These are phyloP conservation scores for Pleurotus citrinopileatus DNA, from an alignment of 768 basidiomycete genomes.

Conservation along the genomic window DNA sequence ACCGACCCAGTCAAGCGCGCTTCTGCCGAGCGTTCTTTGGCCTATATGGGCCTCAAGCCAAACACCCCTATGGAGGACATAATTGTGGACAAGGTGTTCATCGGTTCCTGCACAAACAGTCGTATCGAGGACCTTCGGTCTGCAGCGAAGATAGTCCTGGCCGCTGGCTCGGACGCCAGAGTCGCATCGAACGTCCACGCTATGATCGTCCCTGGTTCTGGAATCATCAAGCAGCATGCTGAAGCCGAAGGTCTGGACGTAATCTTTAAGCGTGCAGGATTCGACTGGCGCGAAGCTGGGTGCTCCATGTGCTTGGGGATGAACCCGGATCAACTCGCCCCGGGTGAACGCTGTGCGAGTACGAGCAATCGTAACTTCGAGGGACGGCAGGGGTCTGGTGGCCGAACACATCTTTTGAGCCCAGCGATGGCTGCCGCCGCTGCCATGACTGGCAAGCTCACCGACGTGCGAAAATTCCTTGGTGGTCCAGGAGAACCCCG, in stretches of 20 bases:
- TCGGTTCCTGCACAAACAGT: slow-evolving; percentile 93
- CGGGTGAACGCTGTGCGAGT: slow-evolving; percentile 83
- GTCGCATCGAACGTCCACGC: slow-evolving; percentile 75
- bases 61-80: slow-evolving; percentile 81
- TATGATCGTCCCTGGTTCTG: slow-evolving; percentile 92
- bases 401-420: slow-evolving; percentile 84
- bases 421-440: slow-evolving; percentile 94
- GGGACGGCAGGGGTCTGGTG: slow-evolving; percentile 84
- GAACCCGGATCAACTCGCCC: slow-evolving; percentile 89
- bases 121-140: slow-evolving; percentile 92
- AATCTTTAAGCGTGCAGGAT: slow-evolving; percentile 87
- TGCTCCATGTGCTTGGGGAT: slow-evolving; percentile 97
- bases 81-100: slow-evolving; percentile 84
- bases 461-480: slow-evolving; percentile 79
- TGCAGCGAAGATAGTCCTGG: slow-evolving; percentile 74
- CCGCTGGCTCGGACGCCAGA: slow-evolving; percentile 69
- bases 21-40: slow-evolving; percentile 71
- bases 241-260: slow-evolving; percentile 86
- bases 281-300: slow-evolving; percentile 94
- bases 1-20: slow-evolving; percentile 61
- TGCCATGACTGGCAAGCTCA: slow-evolving; percentile 80
- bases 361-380: slow-evolving; percentile 95
- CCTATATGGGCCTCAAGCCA: slow-evolving; percentile 84
- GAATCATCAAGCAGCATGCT: slow-evolving; percentile 86
- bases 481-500: slow-evolving; percentile 42